Percentiles rank a stretch among this genome's conserved stretches.
Evolutionary conservation across 1,139 yeast species (phyloP).

Genomic region (Lodderomyces beijingensis): DNA sequence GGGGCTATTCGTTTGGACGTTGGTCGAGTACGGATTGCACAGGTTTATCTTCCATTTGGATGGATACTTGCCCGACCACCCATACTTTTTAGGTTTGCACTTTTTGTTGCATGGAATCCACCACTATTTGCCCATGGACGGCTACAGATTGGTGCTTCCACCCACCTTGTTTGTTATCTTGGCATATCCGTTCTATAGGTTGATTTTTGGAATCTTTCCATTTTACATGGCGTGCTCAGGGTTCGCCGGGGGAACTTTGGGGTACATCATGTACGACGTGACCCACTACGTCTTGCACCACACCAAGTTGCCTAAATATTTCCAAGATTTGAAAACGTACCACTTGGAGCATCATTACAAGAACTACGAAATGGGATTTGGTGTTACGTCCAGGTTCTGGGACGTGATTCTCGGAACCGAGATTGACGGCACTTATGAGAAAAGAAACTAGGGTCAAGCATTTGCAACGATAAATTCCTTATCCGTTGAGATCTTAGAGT

Average conservation of each 20-base stretch:
- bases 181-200: slow-evolving; percentile 41
- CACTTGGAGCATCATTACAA: slow-evolving; percentile 97
- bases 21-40: slow-evolving; percentile 82
- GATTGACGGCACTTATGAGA: slow-evolving; percentile 33
- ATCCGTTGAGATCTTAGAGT: too few species aligned
- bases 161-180: slow-evolving; percentile 67
- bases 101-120: slow-evolving; percentile 93
- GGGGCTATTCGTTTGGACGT: slow-evolving; percentile 89
- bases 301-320: slow-evolving; percentile 65
- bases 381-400: slow-evolving; percentile 93
- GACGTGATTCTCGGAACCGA: slow-evolving; percentile 83
- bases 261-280: slow-evolving; percentile 85
- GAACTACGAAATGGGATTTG: slow-evolving; percentile 93
- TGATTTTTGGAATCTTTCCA: slow-evolving; percentile 38
- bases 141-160: slow-evolving; percentile 88
- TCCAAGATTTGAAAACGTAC: slow-evolving; percentile 77
- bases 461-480: too few species aligned
- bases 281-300: slow-evolving; percentile 88
- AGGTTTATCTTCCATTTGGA: slow-evolving; percentile 93
- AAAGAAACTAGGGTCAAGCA: slow-evolving; percentile 23
- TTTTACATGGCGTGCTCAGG: slow-evolving; percentile 48
- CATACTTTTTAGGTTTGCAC: slow-evolving; percentile 71
- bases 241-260: slow-evolving; percentile 93
- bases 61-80: slow-evolving; percentile 75
- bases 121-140: slow-evolving; percentile 97